Percentiles rank a stretch among this genome's conserved stretches.
phyloP scores from a whole-genome alignment of 2,329 filamentous ascomycete genomes.

The Hymenoscyphus repandus region DNA sequence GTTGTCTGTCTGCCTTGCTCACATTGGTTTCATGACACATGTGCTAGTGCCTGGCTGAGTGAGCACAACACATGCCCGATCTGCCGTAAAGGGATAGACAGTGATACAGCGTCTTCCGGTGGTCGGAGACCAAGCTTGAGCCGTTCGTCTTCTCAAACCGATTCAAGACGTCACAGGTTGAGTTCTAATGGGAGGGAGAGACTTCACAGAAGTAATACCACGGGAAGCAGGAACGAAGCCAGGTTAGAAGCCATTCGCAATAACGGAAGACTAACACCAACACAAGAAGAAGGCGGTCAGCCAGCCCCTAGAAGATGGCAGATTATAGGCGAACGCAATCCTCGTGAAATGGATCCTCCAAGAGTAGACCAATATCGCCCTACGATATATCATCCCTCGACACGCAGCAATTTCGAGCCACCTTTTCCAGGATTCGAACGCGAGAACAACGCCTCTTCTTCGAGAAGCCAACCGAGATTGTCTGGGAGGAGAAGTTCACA shows the following conservation, averaged over 20 bases:
- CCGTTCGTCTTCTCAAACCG: constrained; percentile 10
- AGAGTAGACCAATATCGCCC: no score
- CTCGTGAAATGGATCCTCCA: not conserved
- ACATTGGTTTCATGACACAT: constrained; percentile 89
- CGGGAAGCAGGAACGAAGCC: constrained; percentile 23
- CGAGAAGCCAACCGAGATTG: not conserved
- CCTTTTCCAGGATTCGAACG: not conserved
- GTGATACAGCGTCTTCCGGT: constrained; percentile 16
- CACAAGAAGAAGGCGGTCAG: constrained; percentile 10
- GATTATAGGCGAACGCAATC: constrained; percentile 3
- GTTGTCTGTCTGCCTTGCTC: constrained; percentile 78
- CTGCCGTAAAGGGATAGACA: constrained; percentile 49
- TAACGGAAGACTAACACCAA: constrained; percentile 16
- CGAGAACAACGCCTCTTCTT: not conserved
- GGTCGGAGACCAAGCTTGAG: constrained; percentile 16
- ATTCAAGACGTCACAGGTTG: constrained; percentile 16
- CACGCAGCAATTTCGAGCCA: not conserved
- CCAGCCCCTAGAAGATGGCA: constrained; percentile 8
- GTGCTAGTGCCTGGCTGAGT: constrained; percentile 76
- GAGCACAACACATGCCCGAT: constrained; percentile 93
- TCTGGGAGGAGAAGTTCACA: not conserved
- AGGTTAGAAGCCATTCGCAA: constrained; percentile 26
- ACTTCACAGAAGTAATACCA: constrained; percentile 13
- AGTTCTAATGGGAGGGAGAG: constrained; percentile 8
- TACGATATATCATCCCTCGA: no score